A percentile compares a stretch with the other conserved stretches of the same genome.
Evolutionary conservation across 257 asterid genomes (phyloP).

Genomic region (Rubia yunnanensis): DNA sequence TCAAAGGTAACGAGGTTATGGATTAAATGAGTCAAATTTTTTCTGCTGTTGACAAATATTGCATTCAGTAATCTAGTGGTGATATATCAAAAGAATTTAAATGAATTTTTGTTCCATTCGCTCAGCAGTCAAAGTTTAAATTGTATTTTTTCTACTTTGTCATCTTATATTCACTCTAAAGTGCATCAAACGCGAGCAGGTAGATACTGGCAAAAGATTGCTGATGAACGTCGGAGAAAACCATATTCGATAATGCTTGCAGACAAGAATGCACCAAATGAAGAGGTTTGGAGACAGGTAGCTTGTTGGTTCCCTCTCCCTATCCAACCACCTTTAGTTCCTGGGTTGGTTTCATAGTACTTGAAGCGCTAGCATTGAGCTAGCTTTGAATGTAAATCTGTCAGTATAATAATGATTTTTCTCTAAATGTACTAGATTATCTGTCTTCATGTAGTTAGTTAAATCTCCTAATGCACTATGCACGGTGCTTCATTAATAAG

Average conservation of each 20-base stretch:
- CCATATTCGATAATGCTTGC: conserved; percentile 87
- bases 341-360: neutral
- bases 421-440: neutral
- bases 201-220: conserved; percentile 77
- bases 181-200: conserved; percentile 28
- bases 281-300: conserved; percentile 92
- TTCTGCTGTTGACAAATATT: neutral
- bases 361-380: neutral
- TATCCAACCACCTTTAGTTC: too few relatives aligned
- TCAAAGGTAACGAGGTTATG: conserved; percentile 55
- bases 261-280: conserved; percentile 98
- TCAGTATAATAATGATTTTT: neutral
- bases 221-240: conserved; percentile 67
- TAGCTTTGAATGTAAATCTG: neutral
- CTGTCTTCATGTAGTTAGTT: neutral
- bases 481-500: neutral
- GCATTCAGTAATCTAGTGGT: neutral
- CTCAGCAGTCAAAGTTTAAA: neutral
- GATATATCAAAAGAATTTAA: neutral
- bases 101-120: neutral
- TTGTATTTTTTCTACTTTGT: neutral
- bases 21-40: neutral
- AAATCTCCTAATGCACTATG: neutral
- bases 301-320: conserved; percentile 2
- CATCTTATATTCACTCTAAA: neutral